A percentile compares a stretch with the other conserved stretches of the same genome.
Evolutionary conservation across 805 yeast species (phyloP).

Genomic region (Hanseniaspora clermontiae): DNA sequence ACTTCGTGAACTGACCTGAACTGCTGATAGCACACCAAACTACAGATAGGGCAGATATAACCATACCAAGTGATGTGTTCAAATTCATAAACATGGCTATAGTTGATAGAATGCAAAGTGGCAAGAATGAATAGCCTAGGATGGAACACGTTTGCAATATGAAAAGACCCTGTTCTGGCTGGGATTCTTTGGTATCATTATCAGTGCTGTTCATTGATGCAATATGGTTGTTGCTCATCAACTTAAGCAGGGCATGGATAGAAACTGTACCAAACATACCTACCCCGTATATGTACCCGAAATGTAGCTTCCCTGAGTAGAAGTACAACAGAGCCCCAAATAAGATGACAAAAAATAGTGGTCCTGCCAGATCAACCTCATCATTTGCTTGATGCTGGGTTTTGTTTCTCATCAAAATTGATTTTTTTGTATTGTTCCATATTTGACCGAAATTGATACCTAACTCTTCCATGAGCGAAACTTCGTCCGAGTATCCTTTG

Average conservation of each 20-base stretch:
- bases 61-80: slow-evolving; percentile 64
- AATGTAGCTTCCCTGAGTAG: slow-evolving; percentile 85
- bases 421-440: slow-evolving; percentile 55
- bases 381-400: slow-evolving; percentile 57
- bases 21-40: slow-evolving; percentile 89
- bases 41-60: slow-evolving; percentile 52
- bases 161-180: slow-evolving; percentile 26
- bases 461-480: slow-evolving; percentile 79
- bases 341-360: slow-evolving; percentile 71
- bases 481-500: slow-evolving; percentile 88
- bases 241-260: slow-evolving; percentile 68
- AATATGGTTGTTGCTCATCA: slow-evolving; percentile 59
- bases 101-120: slow-evolving; percentile 49
- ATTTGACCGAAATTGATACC: slow-evolving; percentile 89
- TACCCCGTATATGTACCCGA: slow-evolving; percentile 93
- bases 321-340: slow-evolving; percentile 66
- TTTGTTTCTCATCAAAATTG: slow-evolving; percentile 50
- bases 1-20: slow-evolving; percentile 82
- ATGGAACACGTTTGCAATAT: slow-evolving; percentile 72
- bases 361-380: slow-evolving; percentile 76
- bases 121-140: slow-evolving; percentile 84
- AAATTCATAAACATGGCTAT: slow-evolving; percentile 64
- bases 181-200: slow-evolving; percentile 14
- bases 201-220: slow-evolving; percentile 35
- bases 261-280: slow-evolving; percentile 83